Conservation (phyloP, 2,329 filamentous ascomycete genomes). For the Aureobasidium melanogenum region DNA sequence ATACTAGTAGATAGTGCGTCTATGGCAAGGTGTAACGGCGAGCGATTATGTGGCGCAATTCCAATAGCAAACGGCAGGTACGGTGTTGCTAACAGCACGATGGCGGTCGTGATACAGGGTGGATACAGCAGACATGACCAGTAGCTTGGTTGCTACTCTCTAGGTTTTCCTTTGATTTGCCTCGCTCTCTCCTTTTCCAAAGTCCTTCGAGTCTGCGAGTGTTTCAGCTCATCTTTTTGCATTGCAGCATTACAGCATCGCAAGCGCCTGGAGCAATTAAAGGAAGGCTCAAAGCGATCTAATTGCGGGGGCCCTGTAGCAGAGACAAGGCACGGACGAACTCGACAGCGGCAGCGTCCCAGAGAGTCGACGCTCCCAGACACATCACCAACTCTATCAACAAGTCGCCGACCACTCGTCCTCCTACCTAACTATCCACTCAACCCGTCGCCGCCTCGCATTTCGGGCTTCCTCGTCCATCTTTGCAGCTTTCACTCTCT, state of each 20-base stretch:
- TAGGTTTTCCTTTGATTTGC: neutral
- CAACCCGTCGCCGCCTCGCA: neutral
- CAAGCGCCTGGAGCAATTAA: neutral
- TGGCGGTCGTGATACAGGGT: neutral
- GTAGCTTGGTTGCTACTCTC: neutral
- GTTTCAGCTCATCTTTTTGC: neutral
- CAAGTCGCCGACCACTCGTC: neutral
- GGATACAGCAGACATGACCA: neutral
- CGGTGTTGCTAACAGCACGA: neutral
- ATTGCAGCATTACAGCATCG: neutral
- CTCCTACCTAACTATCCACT: neutral
- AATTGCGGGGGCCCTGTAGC: neutral
- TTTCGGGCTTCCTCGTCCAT: neutral
- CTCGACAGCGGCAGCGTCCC: neutral
- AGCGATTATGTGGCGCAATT: slow-evolving; percentile 8
- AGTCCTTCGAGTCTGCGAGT: neutral
- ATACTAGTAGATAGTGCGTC: neutral
- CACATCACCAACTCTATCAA: neutral
- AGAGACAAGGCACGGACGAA: neutral
- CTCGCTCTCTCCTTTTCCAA: neutral
- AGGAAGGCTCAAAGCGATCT: neutral
- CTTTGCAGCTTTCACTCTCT: neutral
- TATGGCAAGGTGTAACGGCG: neutral
- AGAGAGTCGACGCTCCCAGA: neutral
- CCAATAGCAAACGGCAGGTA: slow-evolving; percentile 5